phyloP scores from a whole-genome alignment of 352 stramenopile species.

The Globisporangium spiculum region DNA sequence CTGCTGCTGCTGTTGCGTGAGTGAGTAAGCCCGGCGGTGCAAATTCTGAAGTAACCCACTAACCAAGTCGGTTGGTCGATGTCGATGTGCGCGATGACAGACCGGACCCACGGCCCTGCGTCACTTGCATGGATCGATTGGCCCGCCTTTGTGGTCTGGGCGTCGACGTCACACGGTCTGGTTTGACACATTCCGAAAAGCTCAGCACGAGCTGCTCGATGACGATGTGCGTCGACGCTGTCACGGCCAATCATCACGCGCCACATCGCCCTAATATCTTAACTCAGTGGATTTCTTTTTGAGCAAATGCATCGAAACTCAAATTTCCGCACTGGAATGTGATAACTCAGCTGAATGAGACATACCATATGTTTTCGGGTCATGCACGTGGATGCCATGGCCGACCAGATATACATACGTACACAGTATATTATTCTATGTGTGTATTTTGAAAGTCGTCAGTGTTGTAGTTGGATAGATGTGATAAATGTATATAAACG shows the following conservation, averaged over 20 bases:
- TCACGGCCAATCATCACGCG: constrained; percentile 2
- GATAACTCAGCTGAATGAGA: background rate
- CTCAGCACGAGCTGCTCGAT: background rate
- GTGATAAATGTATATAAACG: background rate
- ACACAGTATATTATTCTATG: background rate
- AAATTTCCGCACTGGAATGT: background rate
- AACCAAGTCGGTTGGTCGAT: background rate
- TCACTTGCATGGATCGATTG: constrained; percentile 2
- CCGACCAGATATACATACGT: background rate
- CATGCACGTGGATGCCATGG: background rate
- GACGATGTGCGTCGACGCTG: constrained; percentile 1
- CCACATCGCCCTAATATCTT: background rate
- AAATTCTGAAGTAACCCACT: constrained; percentile 2
- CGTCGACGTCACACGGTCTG: constrained; percentile 4
- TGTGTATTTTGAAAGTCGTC: background rate
- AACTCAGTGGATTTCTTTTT: background rate
- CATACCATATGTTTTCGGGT: background rate
- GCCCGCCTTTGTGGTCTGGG: background rate
- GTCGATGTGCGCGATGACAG: background rate
- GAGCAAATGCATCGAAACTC: background rate
- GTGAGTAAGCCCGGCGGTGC: background rate
- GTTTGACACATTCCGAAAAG: constrained; percentile 10
- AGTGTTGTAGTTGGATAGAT: too few species aligned
- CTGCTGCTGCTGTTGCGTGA: background rate
- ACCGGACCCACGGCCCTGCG: background rate